A percentile compares a stretch with the other conserved stretches of the same genome.
phyloP scores from a whole-genome alignment of 306 rosid species.

The Myrica gale region DNA sequence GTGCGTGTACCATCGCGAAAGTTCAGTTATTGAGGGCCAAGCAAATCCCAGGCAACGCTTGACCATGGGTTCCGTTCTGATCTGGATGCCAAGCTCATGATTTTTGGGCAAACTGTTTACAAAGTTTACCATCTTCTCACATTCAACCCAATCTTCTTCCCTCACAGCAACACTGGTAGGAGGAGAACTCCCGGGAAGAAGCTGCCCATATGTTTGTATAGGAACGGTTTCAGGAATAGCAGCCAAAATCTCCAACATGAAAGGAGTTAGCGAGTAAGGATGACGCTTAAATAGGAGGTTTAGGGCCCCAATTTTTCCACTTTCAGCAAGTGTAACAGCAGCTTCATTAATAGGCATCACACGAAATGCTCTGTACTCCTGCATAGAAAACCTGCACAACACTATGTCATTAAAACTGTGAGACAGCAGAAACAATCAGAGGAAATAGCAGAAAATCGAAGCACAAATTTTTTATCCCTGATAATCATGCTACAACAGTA shows the following conservation, averaged over 20 bases:
- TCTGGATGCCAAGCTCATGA: slow-evolving; percentile 50
- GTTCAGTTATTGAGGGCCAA: slow-evolving; percentile 84
- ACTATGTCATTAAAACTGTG: slow-evolving; percentile 62
- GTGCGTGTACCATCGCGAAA: slow-evolving; percentile 69
- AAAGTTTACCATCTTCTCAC: slow-evolving; percentile 67
- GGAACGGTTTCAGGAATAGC: slow-evolving; percentile 96
- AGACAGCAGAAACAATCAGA: slow-evolving; percentile 57
- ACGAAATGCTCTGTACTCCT: slow-evolving; percentile 86
- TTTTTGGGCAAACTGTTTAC: slow-evolving; percentile 43
- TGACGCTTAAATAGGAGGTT: slow-evolving; percentile 89
- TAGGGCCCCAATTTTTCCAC: slow-evolving; percentile 92
- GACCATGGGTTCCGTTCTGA: slow-evolving; percentile 82
- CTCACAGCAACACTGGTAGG: slow-evolving; percentile 73
- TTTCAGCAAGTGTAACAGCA: slow-evolving; percentile 72
- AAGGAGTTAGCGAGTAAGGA: slow-evolving; percentile 77
- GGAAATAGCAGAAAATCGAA: slow-evolving; percentile 22
- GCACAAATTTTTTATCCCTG: slow-evolving; percentile 20
- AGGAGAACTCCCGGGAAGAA: slow-evolving; percentile 90
- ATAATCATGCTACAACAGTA: slow-evolving; percentile 12
- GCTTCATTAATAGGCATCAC: slow-evolving; percentile 73
- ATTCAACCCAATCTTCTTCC: slow-evolving; percentile 98
- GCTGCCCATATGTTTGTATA: slow-evolving; percentile 80
- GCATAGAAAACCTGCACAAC: slow-evolving; percentile 92
- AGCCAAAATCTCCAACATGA: slow-evolving; percentile 68
- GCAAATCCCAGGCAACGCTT: slow-evolving; percentile 59